Conservation (phyloP, 345 rosid genomes). For the Citrus maxima region DNA sequence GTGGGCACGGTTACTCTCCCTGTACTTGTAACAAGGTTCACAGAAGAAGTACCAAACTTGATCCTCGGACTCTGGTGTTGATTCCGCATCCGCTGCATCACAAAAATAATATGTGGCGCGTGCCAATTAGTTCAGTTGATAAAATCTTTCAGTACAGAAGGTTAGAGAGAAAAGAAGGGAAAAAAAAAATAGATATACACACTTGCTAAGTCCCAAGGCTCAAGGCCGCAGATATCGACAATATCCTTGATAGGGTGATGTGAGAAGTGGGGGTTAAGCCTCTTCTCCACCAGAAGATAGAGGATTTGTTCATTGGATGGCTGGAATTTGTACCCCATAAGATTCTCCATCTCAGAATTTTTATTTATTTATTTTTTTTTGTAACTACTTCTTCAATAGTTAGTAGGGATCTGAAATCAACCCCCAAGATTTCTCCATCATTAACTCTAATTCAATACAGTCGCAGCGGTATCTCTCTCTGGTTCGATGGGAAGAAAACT, state of each 20-base stretch:
- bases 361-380: background rate
- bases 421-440: background rate
- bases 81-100: background rate
- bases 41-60: constrained; percentile 34
- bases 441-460: too few species aligned
- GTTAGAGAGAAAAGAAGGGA: background rate
- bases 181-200: background rate
- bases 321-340: constrained; percentile 25
- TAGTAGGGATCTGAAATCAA: background rate
- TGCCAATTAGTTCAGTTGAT: background rate
- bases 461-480: background rate
- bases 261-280: background rate
- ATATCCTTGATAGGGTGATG: background rate
- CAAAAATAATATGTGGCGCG: background rate
- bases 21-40: background rate
- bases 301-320: constrained; percentile 23
- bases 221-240: constrained; percentile 7
- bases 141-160: background rate
- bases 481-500: background rate
- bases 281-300: background rate
- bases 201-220: constrained; percentile 35
- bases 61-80: constrained; percentile 4
- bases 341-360: background rate
- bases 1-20: constrained; percentile 11
- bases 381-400: too few species aligned